These are phyloP conservation scores for Pseudocercospora cruenta DNA, from an alignment of 2,329 filamentous ascomycete genomes.

Conservation along the genomic window DNA sequence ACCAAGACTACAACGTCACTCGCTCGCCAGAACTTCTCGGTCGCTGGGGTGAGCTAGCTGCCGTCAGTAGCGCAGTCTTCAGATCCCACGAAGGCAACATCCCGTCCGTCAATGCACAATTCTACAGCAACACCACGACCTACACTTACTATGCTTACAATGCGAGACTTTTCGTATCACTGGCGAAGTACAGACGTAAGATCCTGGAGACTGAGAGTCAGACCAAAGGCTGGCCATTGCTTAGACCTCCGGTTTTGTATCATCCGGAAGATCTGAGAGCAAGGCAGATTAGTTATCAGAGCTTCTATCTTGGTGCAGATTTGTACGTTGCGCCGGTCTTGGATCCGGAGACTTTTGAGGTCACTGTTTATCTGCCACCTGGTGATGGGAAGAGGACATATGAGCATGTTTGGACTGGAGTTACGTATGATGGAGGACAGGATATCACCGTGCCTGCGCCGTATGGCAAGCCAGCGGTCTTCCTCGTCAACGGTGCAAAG, in stretches of 20 bases:
- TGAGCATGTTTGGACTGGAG: constrained; percentile 35
- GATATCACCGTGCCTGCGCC: constrained; percentile 32
- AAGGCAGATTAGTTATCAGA: constrained; percentile 33
- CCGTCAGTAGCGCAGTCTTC: constrained; percentile 41
- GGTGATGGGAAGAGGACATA: constrained; percentile 27
- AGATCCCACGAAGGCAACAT: constrained; percentile 46
- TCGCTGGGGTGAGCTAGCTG: constrained; percentile 44
- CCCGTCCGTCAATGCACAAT: constrained; percentile 42
- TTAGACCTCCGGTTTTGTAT: constrained; percentile 34
- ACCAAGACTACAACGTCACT: constrained; percentile 38
- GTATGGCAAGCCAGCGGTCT: constrained; percentile 36
- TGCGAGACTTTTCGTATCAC: constrained; percentile 41
- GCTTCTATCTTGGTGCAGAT: constrained; percentile 35
- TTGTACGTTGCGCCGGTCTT: constrained; percentile 38
- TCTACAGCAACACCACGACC: constrained; percentile 42
- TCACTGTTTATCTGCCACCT: constrained; percentile 33
- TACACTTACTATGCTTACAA: constrained; percentile 44
- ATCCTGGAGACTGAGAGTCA: constrained; percentile 36
- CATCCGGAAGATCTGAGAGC: constrained; percentile 30
- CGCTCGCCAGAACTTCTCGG: constrained; percentile 42
- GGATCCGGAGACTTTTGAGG: constrained; percentile 29
- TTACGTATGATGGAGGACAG: constrained; percentile 30
- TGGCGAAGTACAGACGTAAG: constrained; percentile 39
- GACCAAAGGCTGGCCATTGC: constrained; percentile 36
- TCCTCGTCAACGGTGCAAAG: constrained; percentile 32